Evolutionary conservation across 176 grass and related monocot species (phyloP), one percentile per base, ranked within the genome.

Genomic region (Neostapfia colusana): DNA sequence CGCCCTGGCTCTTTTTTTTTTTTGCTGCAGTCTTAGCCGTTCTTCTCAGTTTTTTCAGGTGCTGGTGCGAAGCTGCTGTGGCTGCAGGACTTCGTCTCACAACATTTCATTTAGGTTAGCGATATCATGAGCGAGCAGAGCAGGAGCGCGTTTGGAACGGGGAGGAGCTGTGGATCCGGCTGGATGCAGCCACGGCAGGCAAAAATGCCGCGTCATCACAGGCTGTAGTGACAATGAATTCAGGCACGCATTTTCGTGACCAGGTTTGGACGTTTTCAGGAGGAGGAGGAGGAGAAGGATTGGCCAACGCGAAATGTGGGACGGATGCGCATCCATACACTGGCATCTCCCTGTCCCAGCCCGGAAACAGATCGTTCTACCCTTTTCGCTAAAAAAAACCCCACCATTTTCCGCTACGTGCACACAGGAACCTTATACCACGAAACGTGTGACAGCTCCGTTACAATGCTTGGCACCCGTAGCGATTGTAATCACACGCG

Each of bases 161-260:
- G n/a, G n/a, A n/a, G n/a, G n/a, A n/a, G n/a, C n/a, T n/a, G n/a
- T 73, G 74, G 59, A 17, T 37, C 42, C 74, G 28, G 74, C 43
- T 73, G 80, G 74, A 58, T 36, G 27, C 18, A 31, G 62, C 37
- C 21, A 65, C 44, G 21, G 64, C 44, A 88, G 53, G 75, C 80
- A 62, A 31, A 62, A 31, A 69, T 62, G 50, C 86, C 28, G 67
- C 65, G 44, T 72, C 69, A 88, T 46, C 83, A 88, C 86, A 88
- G 86, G 81, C 75, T 83, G 86, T 88, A 40, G 50, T 48, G 73
- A 79, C 80, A 56, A 10, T 4, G 63, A 88, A 88, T 68, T 51
- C 63, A 8, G 36, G 21, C 38, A 6, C 18, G 12, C 60, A 17
- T 68, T 46, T 67, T 67, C 39, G 8, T 24, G 28, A 21, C 10